Conservation (phyloP, 2,329 filamentous ascomycete genomes). For the Rutstroemia sp. region DNA sequence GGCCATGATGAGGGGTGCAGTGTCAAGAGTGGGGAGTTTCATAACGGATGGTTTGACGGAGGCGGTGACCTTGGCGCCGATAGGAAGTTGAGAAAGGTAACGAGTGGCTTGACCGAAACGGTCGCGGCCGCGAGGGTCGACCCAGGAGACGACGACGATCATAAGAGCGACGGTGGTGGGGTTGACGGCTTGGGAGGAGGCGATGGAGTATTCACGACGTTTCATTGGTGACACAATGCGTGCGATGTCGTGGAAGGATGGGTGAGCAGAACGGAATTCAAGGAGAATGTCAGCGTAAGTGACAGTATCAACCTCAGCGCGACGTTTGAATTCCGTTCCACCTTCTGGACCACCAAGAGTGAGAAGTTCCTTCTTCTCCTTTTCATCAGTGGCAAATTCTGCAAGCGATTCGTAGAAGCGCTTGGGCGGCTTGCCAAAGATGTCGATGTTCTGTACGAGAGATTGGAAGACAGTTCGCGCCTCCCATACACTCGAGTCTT, state of each 20-base stretch:
- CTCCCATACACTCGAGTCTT: constrained; percentile 67
- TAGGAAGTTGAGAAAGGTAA: constrained; percentile 70
- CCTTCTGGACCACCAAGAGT: constrained; percentile 72
- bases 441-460: constrained; percentile 86
- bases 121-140: constrained; percentile 77
- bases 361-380: constrained; percentile 73
- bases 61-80: constrained; percentile 76
- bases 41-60: constrained; percentile 98
- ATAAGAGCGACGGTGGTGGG: constrained; percentile 86
- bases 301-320: constrained; percentile 81
- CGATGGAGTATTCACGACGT: constrained; percentile 97
- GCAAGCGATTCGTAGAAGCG: constrained; percentile 92
- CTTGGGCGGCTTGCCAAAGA: constrained; percentile 95
- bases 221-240: constrained; percentile 88
- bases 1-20: constrained; percentile 95
- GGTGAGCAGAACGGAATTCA: constrained; percentile 85
- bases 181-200: constrained; percentile 90
- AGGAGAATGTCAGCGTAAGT: constrained; percentile 87
- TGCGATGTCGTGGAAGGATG: constrained; percentile 79
- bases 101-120: constrained; percentile 90
- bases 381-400: constrained; percentile 75
- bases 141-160: constrained; percentile 96
- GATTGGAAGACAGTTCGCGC: constrained; percentile 91
- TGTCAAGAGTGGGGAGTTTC: constrained; percentile 87
- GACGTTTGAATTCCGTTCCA: constrained; percentile 83